Evolutionary conservation across 2,329 filamentous ascomycete genomes (phyloP).

Genomic region (Xylariaceae sp.): DNA sequence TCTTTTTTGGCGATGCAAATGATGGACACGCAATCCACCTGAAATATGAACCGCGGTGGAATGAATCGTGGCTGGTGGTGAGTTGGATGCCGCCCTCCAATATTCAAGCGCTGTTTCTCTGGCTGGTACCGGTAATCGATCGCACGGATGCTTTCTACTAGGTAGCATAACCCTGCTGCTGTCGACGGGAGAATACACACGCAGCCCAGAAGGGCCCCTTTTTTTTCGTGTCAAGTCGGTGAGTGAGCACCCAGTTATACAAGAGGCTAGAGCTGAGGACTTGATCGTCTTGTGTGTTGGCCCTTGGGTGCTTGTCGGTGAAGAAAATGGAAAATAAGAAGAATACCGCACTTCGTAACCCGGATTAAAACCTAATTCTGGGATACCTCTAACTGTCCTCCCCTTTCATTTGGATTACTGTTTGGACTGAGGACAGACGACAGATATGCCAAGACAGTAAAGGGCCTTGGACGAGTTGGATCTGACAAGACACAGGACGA

Average conservation of each 20-base stretch:
- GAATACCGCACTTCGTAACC: conserved; percentile 4
- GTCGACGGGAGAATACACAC: conserved; percentile 9
- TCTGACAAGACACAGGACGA: background rate
- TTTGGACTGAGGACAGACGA: conserved; percentile 1
- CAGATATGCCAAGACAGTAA: conserved; percentile 3
- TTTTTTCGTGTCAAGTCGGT: conserved; percentile 5
- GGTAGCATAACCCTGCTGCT: conserved; percentile 16
- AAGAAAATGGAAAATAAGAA: conserved; percentile 7
- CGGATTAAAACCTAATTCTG: conserved; percentile 2
- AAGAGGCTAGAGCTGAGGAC: conserved; percentile 5
- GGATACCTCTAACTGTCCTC: background rate
- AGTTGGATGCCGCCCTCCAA: conserved; percentile 5
- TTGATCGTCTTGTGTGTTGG: conserved; percentile 10
- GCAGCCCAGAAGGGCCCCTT: conserved; percentile 1
- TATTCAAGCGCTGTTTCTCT: conserved; percentile 15
- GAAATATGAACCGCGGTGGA: conserved; percentile 2
- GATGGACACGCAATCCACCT: background rate
- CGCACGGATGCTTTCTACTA: conserved; percentile 14
- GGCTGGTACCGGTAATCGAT: conserved; percentile 11
- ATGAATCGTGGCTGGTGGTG: conserved; percentile 12
- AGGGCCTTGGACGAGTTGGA: background rate
- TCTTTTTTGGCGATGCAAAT: background rate
- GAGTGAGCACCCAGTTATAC: conserved; percentile 14
- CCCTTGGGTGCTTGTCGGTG: conserved; percentile 14
- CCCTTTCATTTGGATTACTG: conserved; percentile 2